Evolutionary conservation across 192 early-diverging fungal genomes (phyloP), one percentile per base, ranked within the genome.

Genomic region (Backusella parvicylindrica): DNA sequence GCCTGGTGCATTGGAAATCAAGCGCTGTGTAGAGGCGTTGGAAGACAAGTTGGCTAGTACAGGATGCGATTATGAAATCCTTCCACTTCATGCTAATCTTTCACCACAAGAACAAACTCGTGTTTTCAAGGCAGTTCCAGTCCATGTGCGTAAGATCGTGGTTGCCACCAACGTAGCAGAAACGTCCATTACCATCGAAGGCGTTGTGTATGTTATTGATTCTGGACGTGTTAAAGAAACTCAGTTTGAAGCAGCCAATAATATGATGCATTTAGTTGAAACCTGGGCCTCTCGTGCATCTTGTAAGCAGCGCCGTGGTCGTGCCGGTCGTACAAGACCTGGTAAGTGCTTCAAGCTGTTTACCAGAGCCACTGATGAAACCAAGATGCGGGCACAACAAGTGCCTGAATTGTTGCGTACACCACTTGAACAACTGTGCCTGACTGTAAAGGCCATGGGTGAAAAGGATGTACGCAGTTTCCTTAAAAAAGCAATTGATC

Each of bases 371-470:
- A 79, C 76, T 0, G 75, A 87, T 35, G 56, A 79, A 8, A 67
- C 38, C 9, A 79, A 86, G 37, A 90, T 92, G 86, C 84, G 87
- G 26, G 75, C 76, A 12, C 84, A 92, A 26, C 81, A 87, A 11
- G 86, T 85, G 35, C 94, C 95, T 12, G 96, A 97, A 81, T 90
- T 97, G 32, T 71, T 91, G 35, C 84, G 94, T 15, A 84, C 89
- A 40, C 94, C 96, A n/a, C 78, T 97, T 8, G 93, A 96, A 69
- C 94, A 96, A 64, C 85, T 95, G 15, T 94, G 94, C 43, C 74
- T 94, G 64, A 86, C 87, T 8, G 84, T 88, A 33, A 92, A 92
- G 71, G 86, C 87, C 23, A 89, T 91, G 83, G 92, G 86, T 21
- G 89, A 86, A 74, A 75, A 63, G 15, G 85, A 92, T 63, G 79